phyloP scores from a whole-genome alignment of 1,284 basidiomycete genomes.

The Puccinia horiana region DNA sequence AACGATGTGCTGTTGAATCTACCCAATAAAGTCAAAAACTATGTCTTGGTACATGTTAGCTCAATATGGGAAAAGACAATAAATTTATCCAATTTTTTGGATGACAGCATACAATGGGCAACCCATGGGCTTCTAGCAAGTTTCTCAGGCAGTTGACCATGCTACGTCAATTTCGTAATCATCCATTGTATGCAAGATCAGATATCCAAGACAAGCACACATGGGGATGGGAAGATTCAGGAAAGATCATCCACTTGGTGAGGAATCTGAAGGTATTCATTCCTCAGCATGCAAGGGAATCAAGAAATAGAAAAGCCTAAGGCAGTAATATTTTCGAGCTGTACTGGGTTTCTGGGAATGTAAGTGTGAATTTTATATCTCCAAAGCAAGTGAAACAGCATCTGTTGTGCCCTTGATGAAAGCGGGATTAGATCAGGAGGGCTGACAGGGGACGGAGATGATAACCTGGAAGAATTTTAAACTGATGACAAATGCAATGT shows the following conservation, averaged over 20 bases:
- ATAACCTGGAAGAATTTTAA: neutral
- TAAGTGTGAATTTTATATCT: neutral
- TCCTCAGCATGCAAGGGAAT: neutral
- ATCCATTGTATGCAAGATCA: constrained; percentile 11
- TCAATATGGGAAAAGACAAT: neutral
- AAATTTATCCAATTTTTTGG: neutral
- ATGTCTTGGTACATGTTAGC: neutral
- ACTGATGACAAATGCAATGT: neutral
- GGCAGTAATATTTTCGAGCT: constrained; percentile 5
- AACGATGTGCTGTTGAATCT: constrained; percentile 13
- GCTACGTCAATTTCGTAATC: constrained; percentile 15
- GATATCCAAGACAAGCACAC: neutral
- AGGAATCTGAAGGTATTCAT: neutral
- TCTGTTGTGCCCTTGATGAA: constrained; percentile 1
- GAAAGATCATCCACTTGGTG: neutral
- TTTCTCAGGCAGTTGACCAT: constrained; percentile 10
- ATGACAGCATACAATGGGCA: neutral
- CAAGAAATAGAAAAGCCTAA: constrained; percentile 1
- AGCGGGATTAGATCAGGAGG: neutral
- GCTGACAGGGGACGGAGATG: constrained; percentile 5
- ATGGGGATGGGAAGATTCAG: constrained; percentile 12
- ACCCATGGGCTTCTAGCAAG: neutral
- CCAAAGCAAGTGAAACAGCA: neutral
- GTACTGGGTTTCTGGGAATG: constrained; percentile 7
- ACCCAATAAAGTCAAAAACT: neutral